Conservation (phyloP, 768 basidiomycete genomes). For the Crassisporium funariophilum region DNA sequence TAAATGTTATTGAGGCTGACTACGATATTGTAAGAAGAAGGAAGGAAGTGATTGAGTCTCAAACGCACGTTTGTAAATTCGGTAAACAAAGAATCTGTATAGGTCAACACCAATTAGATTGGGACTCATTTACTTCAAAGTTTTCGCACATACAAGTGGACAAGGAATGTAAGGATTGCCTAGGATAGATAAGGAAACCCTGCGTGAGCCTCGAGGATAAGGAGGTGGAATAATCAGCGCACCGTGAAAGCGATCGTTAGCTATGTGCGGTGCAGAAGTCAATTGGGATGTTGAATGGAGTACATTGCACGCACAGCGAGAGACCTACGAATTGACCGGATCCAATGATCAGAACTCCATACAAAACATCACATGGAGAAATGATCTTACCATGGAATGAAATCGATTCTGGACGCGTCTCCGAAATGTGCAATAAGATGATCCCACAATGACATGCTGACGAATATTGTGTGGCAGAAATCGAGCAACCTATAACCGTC, state of each 20-base stretch:
- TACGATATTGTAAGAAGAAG: slow-evolving; percentile 14
- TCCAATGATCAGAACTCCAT: background rate
- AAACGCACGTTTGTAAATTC: slow-evolving; percentile 42
- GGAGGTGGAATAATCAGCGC: too few species aligned
- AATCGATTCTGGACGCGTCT: slow-evolving; percentile 35
- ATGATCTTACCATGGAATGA: slow-evolving; percentile 43
- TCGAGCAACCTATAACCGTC: slow-evolving; percentile 37
- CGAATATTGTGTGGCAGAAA: slow-evolving; percentile 40
- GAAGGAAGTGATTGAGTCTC: background rate
- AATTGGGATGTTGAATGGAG: background rate
- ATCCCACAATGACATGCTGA: slow-evolving; percentile 42
- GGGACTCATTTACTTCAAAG: too few species aligned
- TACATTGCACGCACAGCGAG: slow-evolving; percentile 34
- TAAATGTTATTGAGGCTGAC: slow-evolving; percentile 37
- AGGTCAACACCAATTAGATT: background rate
- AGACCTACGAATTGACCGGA: slow-evolving; percentile 29
- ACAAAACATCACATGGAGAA: too few species aligned
- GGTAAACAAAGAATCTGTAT: slow-evolving; percentile 32
- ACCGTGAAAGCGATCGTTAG: slow-evolving; percentile 37
- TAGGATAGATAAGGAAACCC: slow-evolving; percentile 5
- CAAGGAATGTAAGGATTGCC: slow-evolving; percentile 51
- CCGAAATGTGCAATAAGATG: slow-evolving; percentile 50
- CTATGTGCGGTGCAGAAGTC: slow-evolving; percentile 22
- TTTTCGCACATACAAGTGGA: slow-evolving; percentile 54
- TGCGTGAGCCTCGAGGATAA: too few species aligned